These are phyloP conservation scores for Pseudogymnoascus sp. DNA, from an alignment of 2,329 filamentous ascomycete genomes.

Conservation along the genomic window DNA sequence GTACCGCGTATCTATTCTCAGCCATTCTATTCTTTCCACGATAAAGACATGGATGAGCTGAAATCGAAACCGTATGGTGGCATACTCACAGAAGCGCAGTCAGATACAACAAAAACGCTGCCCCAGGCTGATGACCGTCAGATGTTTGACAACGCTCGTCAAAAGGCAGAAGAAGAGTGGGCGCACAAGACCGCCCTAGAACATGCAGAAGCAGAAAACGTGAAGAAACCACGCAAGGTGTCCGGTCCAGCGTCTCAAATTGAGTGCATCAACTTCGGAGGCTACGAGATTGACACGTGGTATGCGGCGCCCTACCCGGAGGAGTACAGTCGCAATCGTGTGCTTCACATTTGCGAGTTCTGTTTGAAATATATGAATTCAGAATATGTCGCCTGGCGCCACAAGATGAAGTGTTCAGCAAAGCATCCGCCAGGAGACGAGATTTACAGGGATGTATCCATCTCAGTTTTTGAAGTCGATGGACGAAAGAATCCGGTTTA, in stretches of 20 bases:
- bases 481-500: slow-evolving; percentile 97
- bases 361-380: slow-evolving; percentile 99
- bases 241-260: slow-evolving; percentile 91
- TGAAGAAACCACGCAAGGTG: slow-evolving; percentile 62
- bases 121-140: slow-evolving; percentile 72
- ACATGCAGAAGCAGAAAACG: slow-evolving; percentile 54
- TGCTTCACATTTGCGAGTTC: slow-evolving; percentile 99
- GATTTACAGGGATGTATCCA: slow-evolving; percentile 84
- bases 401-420: slow-evolving; percentile 92
- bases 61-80: slow-evolving; percentile 95
- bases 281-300: slow-evolving; percentile 98
- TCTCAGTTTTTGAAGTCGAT: slow-evolving; percentile 96
- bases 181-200: slow-evolving; percentile 59
- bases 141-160: slow-evolving; percentile 80
- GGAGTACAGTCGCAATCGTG: slow-evolving; percentile 92
- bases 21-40: slow-evolving; percentile 80
- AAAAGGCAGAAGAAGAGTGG: slow-evolving; percentile 89
- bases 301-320: slow-evolving; percentile 97
- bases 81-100: slow-evolving; percentile 79
- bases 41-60: slow-evolving; percentile 78
- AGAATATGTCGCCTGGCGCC: slow-evolving; percentile 94
- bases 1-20: slow-evolving; percentile 49
- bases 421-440: slow-evolving; percentile 97
- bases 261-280: slow-evolving; percentile 96
- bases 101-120: slow-evolving; percentile 82